Evolutionary conservation across 192 early-diverging fungal species (phyloP), one percentile per base, ranked within the genome.

Genomic region (Mortierella alpina): DNA sequence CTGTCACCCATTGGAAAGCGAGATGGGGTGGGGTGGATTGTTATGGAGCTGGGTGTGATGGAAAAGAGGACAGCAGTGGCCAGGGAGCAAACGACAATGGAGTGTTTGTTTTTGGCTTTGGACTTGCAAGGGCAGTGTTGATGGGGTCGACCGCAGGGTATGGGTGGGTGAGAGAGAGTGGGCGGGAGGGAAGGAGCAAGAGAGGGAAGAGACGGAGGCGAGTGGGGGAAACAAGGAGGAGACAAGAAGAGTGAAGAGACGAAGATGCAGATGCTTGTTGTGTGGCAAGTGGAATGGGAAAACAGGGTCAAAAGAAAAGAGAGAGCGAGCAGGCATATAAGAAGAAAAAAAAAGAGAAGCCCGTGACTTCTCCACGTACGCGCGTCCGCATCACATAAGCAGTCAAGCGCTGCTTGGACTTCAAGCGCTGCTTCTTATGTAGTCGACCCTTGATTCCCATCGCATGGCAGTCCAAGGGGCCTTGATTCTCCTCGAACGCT

Each of bases 1-100:
- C 75, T 79, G 68, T 79, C 68, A 79, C 75, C 64, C 75, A 79
- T 79, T 71, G 22, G 59, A 53, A 61, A 54, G 15, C 14, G 39
- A 12, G 22, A 20, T 9, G 41, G n/a, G n/a, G n/a, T 50, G 31
- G 31, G 13, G 22, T 54, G 22, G 15, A 15, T 17, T 40, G 22
- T 42, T 45, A 22, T 41, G 45, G 17, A 12, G 13, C 15, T 49
- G 44, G 14, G 55, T 14, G 54, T 13, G 18, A 56, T 18, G 20
- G 63, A 65, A 7, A 52, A 42, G 42, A 64, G 48, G 11, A 23
- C 48, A 50, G 52, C 6, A 55, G 12, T 41, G 50, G 54, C 6
- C 20, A 56, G 0, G 54, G 20, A 57, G 14, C 9, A 13, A 57
- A 12, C 12, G 39, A 18, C 22, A 57, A 23, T 18, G 10, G 55